These are phyloP conservation scores for Pythium apleroticum DNA, from an alignment of 352 stramenopile species.

Conservation along the genomic window DNA sequence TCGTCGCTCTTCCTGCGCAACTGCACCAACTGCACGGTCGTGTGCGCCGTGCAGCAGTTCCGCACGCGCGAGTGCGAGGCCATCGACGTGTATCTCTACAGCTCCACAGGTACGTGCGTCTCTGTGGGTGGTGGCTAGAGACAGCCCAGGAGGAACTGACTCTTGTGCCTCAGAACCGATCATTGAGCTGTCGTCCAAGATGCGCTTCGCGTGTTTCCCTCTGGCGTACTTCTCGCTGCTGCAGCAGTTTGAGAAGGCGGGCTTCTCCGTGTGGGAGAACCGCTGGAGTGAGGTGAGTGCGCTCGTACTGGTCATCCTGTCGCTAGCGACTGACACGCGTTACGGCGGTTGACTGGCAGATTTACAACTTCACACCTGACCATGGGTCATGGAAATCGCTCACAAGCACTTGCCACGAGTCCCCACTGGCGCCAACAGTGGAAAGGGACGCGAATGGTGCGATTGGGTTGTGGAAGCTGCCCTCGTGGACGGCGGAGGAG, in stretches of 20 bases:
- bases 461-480: constrained; percentile 50
- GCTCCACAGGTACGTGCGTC: constrained; percentile 39
- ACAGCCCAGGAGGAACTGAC: no score
- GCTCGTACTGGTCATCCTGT: no score
- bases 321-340: no score
- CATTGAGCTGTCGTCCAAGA: constrained; percentile 58
- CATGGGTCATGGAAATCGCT: constrained; percentile 52
- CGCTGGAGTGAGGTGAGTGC: constrained; percentile 75
- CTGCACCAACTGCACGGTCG: constrained; percentile 58
- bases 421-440: constrained; percentile 34
- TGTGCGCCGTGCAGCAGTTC: constrained; percentile 76
- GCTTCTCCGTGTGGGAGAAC: constrained; percentile 82
- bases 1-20: constrained; percentile 72
- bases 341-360: constrained; percentile 25
- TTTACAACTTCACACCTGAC: constrained; percentile 71
- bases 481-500: constrained; percentile 41
- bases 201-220: constrained; percentile 67
- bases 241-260: constrained; percentile 61
- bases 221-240: constrained; percentile 71
- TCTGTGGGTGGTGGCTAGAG: no score
- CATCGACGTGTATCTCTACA: constrained; percentile 67
- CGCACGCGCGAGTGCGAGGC: constrained; percentile 63
- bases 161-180: constrained; percentile 51
- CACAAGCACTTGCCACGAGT: constrained; percentile 28
- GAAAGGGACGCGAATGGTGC: constrained; percentile 29